These are phyloP conservation scores for Globisporangium viniferum DNA, from an alignment of 352 stramenopile genomes.

Conservation along the genomic window DNA sequence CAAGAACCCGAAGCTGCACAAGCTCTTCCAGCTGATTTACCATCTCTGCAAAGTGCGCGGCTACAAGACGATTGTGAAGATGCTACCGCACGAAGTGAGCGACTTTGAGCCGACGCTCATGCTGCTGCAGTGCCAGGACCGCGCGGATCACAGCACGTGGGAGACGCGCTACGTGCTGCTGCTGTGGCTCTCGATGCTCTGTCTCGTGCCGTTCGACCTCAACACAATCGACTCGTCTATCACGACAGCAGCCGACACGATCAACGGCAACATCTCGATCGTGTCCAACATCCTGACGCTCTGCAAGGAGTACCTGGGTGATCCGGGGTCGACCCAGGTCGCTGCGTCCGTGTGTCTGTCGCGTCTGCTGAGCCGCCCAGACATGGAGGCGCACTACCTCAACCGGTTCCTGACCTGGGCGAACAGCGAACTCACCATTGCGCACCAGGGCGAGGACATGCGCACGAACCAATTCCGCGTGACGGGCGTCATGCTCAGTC, in stretches of 20 bases:
- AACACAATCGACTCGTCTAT: conserved; percentile 92
- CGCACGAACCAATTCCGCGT: conserved; percentile 72
- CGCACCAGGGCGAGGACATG: conserved; percentile 29
- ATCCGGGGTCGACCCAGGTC: conserved; percentile 86
- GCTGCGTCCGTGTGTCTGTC: conserved; percentile 94
- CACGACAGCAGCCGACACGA: conserved; percentile 15
- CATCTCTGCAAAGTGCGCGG: conserved; percentile 95
- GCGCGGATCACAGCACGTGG: conserved; percentile 64
- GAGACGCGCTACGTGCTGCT: conserved; percentile 89
- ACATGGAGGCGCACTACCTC: conserved; percentile 92
- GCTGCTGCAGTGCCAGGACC: conserved; percentile 85
- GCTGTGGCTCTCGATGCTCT: conserved; percentile 97
- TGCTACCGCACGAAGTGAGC: conserved; percentile 94
- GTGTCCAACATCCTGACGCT: conserved; percentile 79
- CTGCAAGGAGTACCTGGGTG: conserved; percentile 84
- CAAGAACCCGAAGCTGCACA: conserved; percentile 69
- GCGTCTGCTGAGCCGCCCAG: conserved; percentile 91
- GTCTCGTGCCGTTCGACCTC: conserved; percentile 97
- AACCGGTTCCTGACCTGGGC: conserved; percentile 91
- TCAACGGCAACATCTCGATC: conserved; percentile 45
- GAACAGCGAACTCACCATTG: conserved; percentile 50
- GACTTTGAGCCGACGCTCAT: conserved; percentile 96
- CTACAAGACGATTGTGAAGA: conserved; percentile 94
- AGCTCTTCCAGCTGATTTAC: conserved; percentile 92
- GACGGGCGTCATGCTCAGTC: conserved; percentile 77